Evolutionary conservation across 78 protist genomes (phyloP).

Genomic region (Cavenderia fasciculata): DNA sequence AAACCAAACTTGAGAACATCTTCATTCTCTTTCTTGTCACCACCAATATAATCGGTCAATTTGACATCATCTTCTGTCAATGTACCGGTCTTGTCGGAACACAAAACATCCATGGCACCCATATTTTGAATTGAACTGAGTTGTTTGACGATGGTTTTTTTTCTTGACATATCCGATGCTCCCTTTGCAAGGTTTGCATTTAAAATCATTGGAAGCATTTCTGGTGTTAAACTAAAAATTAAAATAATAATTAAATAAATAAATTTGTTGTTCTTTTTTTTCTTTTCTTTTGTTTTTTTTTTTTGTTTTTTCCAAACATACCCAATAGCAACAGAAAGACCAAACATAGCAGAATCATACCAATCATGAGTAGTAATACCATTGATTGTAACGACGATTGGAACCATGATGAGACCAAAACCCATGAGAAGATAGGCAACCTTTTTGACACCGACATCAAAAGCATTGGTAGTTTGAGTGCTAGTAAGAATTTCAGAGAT

Average conservation of each 20-base stretch:
- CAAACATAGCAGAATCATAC: slow-evolving; percentile 65
- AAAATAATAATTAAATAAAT: background rate
- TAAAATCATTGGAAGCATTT: slow-evolving; percentile 72
- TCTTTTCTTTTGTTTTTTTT: background rate
- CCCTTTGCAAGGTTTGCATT: slow-evolving; percentile 77
- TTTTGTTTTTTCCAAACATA: background rate
- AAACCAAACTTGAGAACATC: slow-evolving; percentile 40
- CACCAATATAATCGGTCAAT: slow-evolving; percentile 16
- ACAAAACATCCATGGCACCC: slow-evolving; percentile 77
- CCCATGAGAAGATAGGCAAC: slow-evolving; percentile 69
- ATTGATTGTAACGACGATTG: slow-evolving; percentile 62
- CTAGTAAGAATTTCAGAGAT: slow-evolving; percentile 64
- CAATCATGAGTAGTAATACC: slow-evolving; percentile 52
- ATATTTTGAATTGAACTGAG: slow-evolving; percentile 73
- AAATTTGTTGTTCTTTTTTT: background rate
- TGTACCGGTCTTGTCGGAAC: slow-evolving; percentile 80
- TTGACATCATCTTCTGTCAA: slow-evolving; percentile 70
- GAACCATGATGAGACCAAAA: slow-evolving; percentile 57
- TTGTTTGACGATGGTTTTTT: slow-evolving; percentile 71
- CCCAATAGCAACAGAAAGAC: slow-evolving; percentile 74
- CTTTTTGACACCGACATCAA: slow-evolving; percentile 74
- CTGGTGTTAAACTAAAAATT: slow-evolving; percentile 60
- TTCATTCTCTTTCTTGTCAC: background rate
- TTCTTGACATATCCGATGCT: slow-evolving; percentile 72
- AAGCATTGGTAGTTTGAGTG: slow-evolving; percentile 65